Evolutionary conservation across 805 yeast species (phyloP).

Genomic region (Saccharomycopsis sp.): DNA sequence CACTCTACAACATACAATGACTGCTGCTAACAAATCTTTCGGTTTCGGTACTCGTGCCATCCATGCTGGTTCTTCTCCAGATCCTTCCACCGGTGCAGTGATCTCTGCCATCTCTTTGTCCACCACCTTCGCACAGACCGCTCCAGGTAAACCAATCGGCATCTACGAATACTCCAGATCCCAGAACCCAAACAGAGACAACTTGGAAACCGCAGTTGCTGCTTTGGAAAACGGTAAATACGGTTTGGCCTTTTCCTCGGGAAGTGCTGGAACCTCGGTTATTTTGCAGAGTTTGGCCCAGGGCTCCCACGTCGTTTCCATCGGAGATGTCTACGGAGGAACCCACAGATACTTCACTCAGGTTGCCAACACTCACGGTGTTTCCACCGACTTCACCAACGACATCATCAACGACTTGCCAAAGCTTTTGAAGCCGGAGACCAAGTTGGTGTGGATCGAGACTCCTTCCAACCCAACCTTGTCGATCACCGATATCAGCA

Average conservation of each 20-base stretch:
- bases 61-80: constrained; percentile 73
- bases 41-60: constrained; percentile 77
- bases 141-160: constrained; percentile 74
- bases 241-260: constrained; percentile 77
- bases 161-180: constrained; percentile 79
- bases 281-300: constrained; percentile 66
- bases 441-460: constrained; percentile 80
- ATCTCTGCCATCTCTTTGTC: constrained; percentile 78
- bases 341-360: constrained; percentile 86
- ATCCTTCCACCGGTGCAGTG: constrained; percentile 76
- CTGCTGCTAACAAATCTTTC: constrained; percentile 27
- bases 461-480: constrained; percentile 87
- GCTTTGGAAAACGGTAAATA: constrained; percentile 68
- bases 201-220: constrained; percentile 73
- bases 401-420: constrained; percentile 56
- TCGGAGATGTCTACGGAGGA: constrained; percentile 88
- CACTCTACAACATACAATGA: constrained; percentile 30
- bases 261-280: constrained; percentile 77
- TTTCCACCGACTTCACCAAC: constrained; percentile 58
- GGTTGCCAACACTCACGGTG: constrained; percentile 77
- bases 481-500: constrained; percentile 65
- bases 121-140: constrained; percentile 76
- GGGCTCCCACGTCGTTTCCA: constrained; percentile 67
- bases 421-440: constrained; percentile 48
- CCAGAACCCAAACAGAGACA: constrained; percentile 79